Base-by-base conservation (phyloP, 2,329 filamentous ascomycete genomes). In the Hawksworthiomyces lignivorus region DNA sequence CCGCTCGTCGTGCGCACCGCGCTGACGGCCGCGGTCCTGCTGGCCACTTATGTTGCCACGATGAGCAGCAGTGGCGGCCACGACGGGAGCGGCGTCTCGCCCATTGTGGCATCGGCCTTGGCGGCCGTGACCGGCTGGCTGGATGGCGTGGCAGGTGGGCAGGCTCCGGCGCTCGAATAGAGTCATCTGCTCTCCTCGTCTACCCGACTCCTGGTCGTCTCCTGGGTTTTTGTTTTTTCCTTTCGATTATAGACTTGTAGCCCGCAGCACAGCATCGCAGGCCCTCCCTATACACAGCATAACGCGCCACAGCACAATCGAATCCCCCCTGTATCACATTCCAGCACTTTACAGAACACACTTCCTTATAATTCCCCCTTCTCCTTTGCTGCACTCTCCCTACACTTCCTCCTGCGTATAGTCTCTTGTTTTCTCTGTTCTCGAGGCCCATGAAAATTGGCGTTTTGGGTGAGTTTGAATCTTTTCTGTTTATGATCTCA, bases 1-100 rank as follows among this genome's bases (percentile, higher is more conserved):
- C 48, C 48, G 8, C 40, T 49, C 17, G 34, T 49, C 7, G n/a
- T 47, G 10, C 49, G 49, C n/a, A 19, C 37, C 6, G 29, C 38
- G n/a, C 37, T 50, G 14, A 41, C 42, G 1, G 28, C 31, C 1
- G 32, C 27, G 10, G 39, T 51, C 12, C 26, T 51, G n/a, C 31
- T 37, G 17, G 27, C 36, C 8, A 47, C 45, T 18, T 47, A 38
- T 14, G 7, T 26, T 26, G 24, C 12, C 7, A 26, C 24, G 24
- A n/a, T n/a, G n/a, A n/a, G n/a, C n/a, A n/a, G n/a, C n/a, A n/a
- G n/a, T n/a, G n/a, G 34, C 21, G 12, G 45, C 40, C 27, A 37
- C 40, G 12, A 28, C 45, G 28, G 15, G 28, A 6, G 8, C 28
- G 28, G 28, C 3, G 39, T 39, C 15, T 17, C 30, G 40, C 44